Evolutionary conservation across 768 basidiomycete genomes (phyloP), one percentile per base, ranked within the genome.

Genomic region (Suillus cothurnatus): DNA sequence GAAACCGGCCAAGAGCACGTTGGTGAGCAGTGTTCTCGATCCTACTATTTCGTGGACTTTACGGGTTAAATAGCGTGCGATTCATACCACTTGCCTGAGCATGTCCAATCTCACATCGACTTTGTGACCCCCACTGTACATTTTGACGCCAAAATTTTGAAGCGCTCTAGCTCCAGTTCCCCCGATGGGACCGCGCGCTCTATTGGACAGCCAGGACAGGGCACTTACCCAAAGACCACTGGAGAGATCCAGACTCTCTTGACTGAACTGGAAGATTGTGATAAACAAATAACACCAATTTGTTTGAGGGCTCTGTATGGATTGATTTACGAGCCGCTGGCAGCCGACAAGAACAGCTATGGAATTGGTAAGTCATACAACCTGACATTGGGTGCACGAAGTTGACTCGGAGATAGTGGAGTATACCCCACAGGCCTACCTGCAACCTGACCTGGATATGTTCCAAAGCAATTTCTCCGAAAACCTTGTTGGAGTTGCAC

Each of bases 391-490:
- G 19, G 26, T 11, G 12, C 55, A 43, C 12, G 26, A 50, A 64
- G 21, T 55, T 19, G 31, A 41, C 36, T 49, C 9, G 34, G 23
- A 39, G 15, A 43, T 62, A 84, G 83, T 82, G 53, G 81, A 82
- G 67, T 79, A 80, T 63, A 80, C 80, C 6, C 78, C 81, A 2
- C 77, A 82, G 59, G 78, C 80, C 34, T 84, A 79, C 68, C 64
- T 82, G 7, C 73, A 76, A 15, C 72, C 72, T 6, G 84, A 85
- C 68, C 72, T 85, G 11, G 81, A 83, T 63, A 58, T 76, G 43
- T 85, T 85, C 70, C 75, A 72, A 39, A 63, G 67, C 21, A 81
- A 82, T 65, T 85, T 81, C 70, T 79, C 81, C 1, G 72, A 74
- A 0, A 65, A 68, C 14, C 77, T 82, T 26, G 76, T 83, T 1